Evolutionary conservation across 1,284 basidiomycete species (phyloP).

Genomic region (Kalmanozyma brasiliensis): DNA sequence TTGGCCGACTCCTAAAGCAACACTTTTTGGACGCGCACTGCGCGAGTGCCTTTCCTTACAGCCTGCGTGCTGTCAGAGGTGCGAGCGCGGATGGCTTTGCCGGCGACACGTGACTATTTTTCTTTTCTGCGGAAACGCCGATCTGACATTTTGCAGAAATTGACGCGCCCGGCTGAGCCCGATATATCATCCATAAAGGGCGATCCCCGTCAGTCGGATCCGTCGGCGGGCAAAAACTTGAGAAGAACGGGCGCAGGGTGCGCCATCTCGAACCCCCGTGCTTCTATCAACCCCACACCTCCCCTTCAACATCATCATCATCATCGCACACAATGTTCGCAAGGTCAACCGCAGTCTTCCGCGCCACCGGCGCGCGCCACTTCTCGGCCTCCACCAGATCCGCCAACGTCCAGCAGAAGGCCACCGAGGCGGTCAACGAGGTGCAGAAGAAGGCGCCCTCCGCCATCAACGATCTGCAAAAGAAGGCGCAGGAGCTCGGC

Average conservation of each 20-base stretch:
- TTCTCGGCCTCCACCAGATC: slow-evolving; percentile 30
- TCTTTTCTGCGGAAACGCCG: background rate
- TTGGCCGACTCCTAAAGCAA: too few species aligned
- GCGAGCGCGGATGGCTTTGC: background rate
- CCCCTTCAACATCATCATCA: background rate
- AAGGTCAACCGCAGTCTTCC: slow-evolving; percentile 29
- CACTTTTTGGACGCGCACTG: too few species aligned
- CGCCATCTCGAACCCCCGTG: too few species aligned
- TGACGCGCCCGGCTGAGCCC: slow-evolving; percentile 9
- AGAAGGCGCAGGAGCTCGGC: slow-evolving; percentile 58
- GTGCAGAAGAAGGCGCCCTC: slow-evolving; percentile 34
- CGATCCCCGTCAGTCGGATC: too few species aligned
- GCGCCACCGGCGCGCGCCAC: slow-evolving; percentile 21
- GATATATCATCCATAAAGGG: too few species aligned
- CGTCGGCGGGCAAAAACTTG: slow-evolving; percentile 12
- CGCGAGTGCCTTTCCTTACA: background rate
- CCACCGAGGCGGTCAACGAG: slow-evolving; percentile 11
- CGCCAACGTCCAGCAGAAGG: too few species aligned
- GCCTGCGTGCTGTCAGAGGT: background rate
- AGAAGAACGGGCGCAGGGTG: slow-evolving; percentile 11
- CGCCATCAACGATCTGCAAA: slow-evolving; percentile 39
- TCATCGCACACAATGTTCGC: slow-evolving; percentile 23
- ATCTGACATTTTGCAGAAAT: too few species aligned
- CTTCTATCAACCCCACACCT: background rate
- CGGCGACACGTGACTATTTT: background rate